A percentile compares a stretch with the other conserved stretches of the same genome.
Conservation (phyloP, 768 basidiomycete genomes). For the Gelatoporia subvermispora region DNA sequence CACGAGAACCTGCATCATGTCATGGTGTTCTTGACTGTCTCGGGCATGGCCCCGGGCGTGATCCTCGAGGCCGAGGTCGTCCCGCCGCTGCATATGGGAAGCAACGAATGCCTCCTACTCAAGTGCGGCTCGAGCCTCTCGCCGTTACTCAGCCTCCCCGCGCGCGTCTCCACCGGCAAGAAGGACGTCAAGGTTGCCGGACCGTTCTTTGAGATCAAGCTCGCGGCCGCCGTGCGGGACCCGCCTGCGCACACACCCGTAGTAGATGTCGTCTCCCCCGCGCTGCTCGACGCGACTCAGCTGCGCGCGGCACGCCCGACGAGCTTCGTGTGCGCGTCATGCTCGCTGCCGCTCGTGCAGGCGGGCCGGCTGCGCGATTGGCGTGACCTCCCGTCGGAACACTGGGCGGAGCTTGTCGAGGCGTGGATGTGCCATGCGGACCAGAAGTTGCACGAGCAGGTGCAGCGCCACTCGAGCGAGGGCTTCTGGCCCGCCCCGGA, state of each 20-base stretch:
- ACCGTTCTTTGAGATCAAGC: conserved; percentile 68
- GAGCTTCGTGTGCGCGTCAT: conserved; percentile 73
- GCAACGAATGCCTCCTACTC: conserved; percentile 55
- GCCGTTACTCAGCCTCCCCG: conserved; percentile 29
- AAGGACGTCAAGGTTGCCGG: conserved; percentile 53
- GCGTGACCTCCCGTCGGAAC: conserved; percentile 88
- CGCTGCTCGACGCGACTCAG: conserved; percentile 68
- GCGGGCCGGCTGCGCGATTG: conserved; percentile 47
- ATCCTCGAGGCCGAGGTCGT: conserved; percentile 67
- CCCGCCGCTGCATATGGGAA: conserved; percentile 25
- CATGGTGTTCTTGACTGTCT: conserved; percentile 64
- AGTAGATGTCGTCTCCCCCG: conserved; percentile 33
- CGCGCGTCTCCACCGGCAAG: conserved; percentile 61
- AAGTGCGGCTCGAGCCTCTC: conserved; percentile 57
- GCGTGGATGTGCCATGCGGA: conserved; percentile 98
- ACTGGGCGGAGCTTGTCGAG: conserved; percentile 96
- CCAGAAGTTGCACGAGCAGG: conserved; percentile 72
- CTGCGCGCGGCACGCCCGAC: conserved; percentile 51
- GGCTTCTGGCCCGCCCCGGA: conserved; percentile 77
- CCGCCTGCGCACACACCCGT: conserved; percentile 17
- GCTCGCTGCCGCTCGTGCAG: conserved; percentile 66
- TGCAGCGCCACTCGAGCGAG: conserved; percentile 49
- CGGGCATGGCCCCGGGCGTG: conserved; percentile 41
- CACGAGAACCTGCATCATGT: conserved; percentile 83
- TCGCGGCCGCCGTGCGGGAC: conserved; percentile 31